Evolutionary conservation across 164 flowering plant species (phyloP).

Genomic region (Kingdonia uniflora): DNA sequence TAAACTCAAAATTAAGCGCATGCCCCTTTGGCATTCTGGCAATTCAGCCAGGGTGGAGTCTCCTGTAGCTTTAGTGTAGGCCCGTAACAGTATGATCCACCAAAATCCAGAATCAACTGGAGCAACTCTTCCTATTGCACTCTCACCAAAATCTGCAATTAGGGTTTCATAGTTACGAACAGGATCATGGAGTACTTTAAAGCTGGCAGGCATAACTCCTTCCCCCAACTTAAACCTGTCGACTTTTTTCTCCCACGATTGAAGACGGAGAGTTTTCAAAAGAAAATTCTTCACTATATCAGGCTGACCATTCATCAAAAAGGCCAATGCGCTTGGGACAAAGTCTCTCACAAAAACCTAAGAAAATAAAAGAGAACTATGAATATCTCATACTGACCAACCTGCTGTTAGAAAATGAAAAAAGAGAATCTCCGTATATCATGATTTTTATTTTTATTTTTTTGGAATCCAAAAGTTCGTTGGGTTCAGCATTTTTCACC

Average conservation of each 20-base stretch:
- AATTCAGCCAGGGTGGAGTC: slow-evolving; percentile 39
- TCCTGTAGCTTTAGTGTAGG: slow-evolving; percentile 44
- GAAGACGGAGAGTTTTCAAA: slow-evolving; percentile 44
- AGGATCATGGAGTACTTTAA: slow-evolving; percentile 37
- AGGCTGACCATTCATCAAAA: slow-evolving; percentile 47
- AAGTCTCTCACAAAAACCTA: slow-evolving; percentile 49
- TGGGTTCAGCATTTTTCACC: too few relatives aligned
- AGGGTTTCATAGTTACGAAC: slow-evolving; percentile 27
- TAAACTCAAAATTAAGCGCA: slow-evolving; percentile 38
- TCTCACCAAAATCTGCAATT: slow-evolving; percentile 41
- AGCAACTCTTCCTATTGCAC: slow-evolving; percentile 44
- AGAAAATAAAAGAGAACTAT: neutral
- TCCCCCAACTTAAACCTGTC: slow-evolving; percentile 39
- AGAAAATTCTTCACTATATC: slow-evolving; percentile 42
- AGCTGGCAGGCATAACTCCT: slow-evolving; percentile 50
- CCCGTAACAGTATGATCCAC: slow-evolving; percentile 56
- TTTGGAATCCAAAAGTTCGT: too few relatives aligned
- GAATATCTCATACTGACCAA: neutral
- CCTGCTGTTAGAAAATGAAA: neutral
- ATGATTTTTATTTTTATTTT: too few relatives aligned
- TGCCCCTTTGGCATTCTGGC: slow-evolving; percentile 51
- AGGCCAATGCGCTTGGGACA: slow-evolving; percentile 48
- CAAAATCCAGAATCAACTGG: slow-evolving; percentile 63
- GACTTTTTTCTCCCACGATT: slow-evolving; percentile 43
- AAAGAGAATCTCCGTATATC: too few relatives aligned